These are phyloP conservation scores for Lunularia cruciata DNA, from an alignment of 225 moss, liverwort and hornwort species.

Conservation along the genomic window DNA sequence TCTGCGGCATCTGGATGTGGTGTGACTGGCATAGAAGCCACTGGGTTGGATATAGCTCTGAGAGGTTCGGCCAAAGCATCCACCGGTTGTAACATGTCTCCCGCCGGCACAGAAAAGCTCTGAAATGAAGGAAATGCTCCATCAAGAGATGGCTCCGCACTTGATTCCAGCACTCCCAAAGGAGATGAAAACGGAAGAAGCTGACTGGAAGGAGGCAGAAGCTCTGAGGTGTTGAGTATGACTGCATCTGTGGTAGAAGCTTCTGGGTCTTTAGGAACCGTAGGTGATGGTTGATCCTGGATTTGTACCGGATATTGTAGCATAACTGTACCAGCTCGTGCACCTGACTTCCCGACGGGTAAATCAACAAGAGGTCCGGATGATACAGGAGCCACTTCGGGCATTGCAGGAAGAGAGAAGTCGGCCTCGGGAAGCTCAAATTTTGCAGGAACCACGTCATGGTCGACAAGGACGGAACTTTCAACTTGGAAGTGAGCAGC, in stretches of 20 bases:
- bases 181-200: not conserved
- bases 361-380: not conserved
- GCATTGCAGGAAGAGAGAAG: not conserved
- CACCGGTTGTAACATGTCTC: not conserved
- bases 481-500: slow-evolving; percentile 1
- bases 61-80: not conserved
- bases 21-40: not conserved
- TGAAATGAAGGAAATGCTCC: not conserved
- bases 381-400: not conserved
- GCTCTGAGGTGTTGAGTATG: too few relatives aligned
- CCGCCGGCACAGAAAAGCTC: not conserved
- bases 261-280: not conserved
- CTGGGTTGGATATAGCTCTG: not conserved
- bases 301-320: not conserved
- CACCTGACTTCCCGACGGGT: not conserved
- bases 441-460: not conserved
- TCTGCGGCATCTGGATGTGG: not conserved
- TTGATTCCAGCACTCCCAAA: not conserved
- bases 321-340: not conserved
- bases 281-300: not conserved
- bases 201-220: not conserved
- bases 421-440: not conserved
- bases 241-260: not conserved
- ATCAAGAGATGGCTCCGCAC: not conserved
- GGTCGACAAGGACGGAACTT: not conserved